Evolutionary conservation across 768 basidiomycete genomes (phyloP).

Genomic region (Mycena maculata): DNA sequence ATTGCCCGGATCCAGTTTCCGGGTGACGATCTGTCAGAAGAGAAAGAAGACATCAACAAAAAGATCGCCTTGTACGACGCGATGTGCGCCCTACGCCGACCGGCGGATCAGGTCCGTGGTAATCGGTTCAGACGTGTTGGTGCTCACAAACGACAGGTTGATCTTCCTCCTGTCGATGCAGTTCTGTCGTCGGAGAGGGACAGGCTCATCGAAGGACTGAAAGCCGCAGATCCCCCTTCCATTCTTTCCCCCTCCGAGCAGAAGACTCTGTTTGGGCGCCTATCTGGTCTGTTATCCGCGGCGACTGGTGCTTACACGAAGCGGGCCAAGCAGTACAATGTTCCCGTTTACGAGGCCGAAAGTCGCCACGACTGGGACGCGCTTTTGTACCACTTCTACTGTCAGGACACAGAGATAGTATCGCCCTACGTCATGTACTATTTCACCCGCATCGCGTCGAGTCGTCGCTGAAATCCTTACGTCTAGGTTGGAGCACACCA

Average conservation of each 20-base stretch:
- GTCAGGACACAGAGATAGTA: background rate
- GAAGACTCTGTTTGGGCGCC: background rate
- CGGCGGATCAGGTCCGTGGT: too few species aligned
- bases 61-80: background rate
- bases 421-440: slow-evolving; percentile 19
- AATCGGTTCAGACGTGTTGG: too few species aligned
- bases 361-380: slow-evolving; percentile 27
- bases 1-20: background rate
- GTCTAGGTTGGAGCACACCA: background rate
- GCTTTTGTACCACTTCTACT: slow-evolving; percentile 12
- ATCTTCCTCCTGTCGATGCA: background rate
- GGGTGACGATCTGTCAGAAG: background rate
- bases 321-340: background rate
- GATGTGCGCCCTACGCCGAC: slow-evolving; percentile 1
- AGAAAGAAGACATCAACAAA: slow-evolving; percentile 1
- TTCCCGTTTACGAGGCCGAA: slow-evolving; percentile 13
- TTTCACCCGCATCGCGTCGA: background rate
- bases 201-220: too few species aligned
- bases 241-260: background rate
- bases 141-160: background rate
- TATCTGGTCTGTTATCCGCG: slow-evolving; percentile 4
- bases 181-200: too few species aligned
- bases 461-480: background rate
- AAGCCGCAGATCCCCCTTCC: too few species aligned
- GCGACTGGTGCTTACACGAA: slow-evolving; percentile 1